Percentiles rank a stretch among this genome's conserved stretches.
Conservation (phyloP, 2,329 filamentous ascomycete genomes). For the Fusarium floridanum region DNA sequence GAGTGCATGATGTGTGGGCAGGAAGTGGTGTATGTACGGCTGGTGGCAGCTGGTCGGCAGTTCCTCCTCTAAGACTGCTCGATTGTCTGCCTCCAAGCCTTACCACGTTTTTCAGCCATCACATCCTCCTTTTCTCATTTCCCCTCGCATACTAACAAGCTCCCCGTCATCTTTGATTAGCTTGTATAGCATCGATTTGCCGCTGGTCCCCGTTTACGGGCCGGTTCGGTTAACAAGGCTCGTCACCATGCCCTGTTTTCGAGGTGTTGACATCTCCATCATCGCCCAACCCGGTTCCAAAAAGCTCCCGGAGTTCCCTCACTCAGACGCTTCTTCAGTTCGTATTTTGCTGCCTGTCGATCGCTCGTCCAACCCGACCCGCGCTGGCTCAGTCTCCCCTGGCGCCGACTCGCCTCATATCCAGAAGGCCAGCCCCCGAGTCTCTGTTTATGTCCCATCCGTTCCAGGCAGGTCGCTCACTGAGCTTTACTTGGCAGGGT, state of each 20-base stretch:
- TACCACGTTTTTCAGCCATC: not conserved
- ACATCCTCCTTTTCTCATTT: not conserved
- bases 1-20: not conserved
- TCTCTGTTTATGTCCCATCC: constrained; percentile 70
- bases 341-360: constrained; percentile 45
- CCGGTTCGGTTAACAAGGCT: too few relatives aligned
- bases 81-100: not conserved
- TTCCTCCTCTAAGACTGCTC: not conserved
- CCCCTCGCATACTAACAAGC: not conserved
- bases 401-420: constrained; percentile 19
- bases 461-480: constrained; percentile 58
- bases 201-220: not conserved
- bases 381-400: not conserved
- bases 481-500: not conserved
- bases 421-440: constrained; percentile 55
- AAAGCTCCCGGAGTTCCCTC: constrained; percentile 66
- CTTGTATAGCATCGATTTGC: not conserved
- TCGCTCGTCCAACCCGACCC: constrained; percentile 37
- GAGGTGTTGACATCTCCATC: constrained; percentile 62
- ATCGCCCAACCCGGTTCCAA: constrained; percentile 52
- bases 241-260: constrained; percentile 61
- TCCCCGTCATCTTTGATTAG: too few relatives aligned
- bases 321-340: constrained; percentile 64
- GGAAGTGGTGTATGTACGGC: constrained; percentile 6
- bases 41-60: constrained; percentile 25